phyloP scores from a whole-genome alignment of 352 stramenopile species.

The Blastocystis sp. region DNA sequence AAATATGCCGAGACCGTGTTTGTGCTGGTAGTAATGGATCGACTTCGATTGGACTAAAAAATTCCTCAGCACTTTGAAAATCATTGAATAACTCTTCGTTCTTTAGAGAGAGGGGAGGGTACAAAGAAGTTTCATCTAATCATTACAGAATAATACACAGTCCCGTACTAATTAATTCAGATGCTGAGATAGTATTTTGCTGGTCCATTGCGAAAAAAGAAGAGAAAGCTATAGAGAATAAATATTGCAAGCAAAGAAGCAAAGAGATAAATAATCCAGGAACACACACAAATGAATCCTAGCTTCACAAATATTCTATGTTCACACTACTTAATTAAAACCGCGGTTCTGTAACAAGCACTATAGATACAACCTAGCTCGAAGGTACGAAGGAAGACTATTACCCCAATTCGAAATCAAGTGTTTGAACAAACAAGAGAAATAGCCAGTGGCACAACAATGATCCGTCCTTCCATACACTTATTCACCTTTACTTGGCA shows the following conservation, averaged over 20 bases:
- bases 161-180: background rate
- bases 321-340: background rate
- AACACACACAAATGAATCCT: background rate
- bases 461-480: conserved; percentile 37
- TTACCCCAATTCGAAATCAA: no score
- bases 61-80: background rate
- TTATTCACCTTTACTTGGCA: conserved; percentile 47
- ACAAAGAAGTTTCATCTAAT: background rate
- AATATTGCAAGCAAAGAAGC: background rate
- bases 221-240: background rate
- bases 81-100: background rate
- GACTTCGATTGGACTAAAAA: background rate
- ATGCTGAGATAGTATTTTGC: background rate
- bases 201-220: background rate
- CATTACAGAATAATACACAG: background rate
- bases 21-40: background rate
- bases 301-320: no score
- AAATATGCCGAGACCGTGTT: background rate
- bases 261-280: background rate
- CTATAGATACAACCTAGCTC: background rate
- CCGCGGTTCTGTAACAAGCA: background rate
- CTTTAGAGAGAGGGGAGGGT: background rate
- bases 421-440: background rate
- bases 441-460: conserved; percentile 45
- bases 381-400: background rate